Evolutionary conservation across 345 rosid genomes (phyloP).

Genomic region (Salix udensis): DNA sequence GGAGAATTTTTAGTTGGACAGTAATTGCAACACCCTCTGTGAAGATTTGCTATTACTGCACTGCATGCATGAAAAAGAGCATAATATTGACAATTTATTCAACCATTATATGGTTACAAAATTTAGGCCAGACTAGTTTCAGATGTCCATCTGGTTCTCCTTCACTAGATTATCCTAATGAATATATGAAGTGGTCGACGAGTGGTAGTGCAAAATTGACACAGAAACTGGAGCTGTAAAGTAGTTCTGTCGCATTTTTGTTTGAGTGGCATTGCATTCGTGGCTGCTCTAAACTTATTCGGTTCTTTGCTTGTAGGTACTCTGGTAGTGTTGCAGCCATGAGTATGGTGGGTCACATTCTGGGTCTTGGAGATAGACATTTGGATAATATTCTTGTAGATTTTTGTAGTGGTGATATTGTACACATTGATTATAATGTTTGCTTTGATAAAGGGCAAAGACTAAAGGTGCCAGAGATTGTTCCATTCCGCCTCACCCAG

Average conservation of each 20-base stretch:
- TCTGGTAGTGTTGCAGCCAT: constrained; percentile 90
- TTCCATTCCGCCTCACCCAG: constrained; percentile 89
- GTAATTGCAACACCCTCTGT: background rate
- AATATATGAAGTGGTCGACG: background rate
- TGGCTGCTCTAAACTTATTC: background rate
- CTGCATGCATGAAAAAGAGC: background rate
- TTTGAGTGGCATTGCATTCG: background rate
- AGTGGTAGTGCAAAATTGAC: background rate
- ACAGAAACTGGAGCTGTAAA: background rate
- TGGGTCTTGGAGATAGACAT: constrained; percentile 93
- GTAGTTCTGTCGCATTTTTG: background rate
- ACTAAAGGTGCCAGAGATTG: constrained; percentile 86
- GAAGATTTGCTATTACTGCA: constrained; percentile 1
- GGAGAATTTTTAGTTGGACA: background rate
- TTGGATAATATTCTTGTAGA: constrained; percentile 90
- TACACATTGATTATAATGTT: constrained; percentile 91
- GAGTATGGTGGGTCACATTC: constrained; percentile 93
- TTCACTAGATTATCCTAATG: constrained; percentile 1
- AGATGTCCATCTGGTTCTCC: background rate
- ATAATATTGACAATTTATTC: background rate
- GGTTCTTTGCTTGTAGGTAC: constrained; percentile 52
- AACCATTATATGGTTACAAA: background rate
- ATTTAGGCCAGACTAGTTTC: background rate
- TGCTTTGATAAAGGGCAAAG: constrained; percentile 94
- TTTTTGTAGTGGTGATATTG: constrained; percentile 84